Conservation (phyloP, 495 filamentous ascomycete species). For the Aspergillus ellipticus region DNA sequence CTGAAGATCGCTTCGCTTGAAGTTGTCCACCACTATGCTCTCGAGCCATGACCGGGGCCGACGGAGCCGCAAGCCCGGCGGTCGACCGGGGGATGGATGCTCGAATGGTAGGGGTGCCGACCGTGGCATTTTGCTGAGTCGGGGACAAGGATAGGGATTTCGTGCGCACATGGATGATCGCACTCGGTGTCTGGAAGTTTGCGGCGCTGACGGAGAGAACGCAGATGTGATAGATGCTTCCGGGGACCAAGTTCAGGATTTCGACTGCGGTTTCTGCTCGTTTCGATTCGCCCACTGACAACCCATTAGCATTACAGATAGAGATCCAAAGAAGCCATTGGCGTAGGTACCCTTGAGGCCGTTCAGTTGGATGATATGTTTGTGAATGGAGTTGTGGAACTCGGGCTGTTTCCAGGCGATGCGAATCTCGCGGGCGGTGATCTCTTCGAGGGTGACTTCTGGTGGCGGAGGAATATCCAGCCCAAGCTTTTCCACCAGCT, state of each 20-base stretch:
- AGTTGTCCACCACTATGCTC: constrained; percentile 58
- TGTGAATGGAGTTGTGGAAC: constrained; percentile 71
- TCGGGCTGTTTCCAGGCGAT: constrained; percentile 86
- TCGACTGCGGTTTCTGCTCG: constrained; percentile 85
- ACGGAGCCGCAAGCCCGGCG: constrained; percentile 49
- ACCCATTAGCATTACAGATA: neutral
- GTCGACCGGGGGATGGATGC: constrained; percentile 46
- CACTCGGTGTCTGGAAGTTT: constrained; percentile 87
- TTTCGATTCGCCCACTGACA: constrained; percentile 77
- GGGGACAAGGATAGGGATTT: constrained; percentile 51
- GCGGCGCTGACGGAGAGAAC: constrained; percentile 84
- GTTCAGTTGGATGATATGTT: constrained; percentile 90
- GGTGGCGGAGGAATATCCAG: constrained; percentile 90
- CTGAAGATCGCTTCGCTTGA: constrained; percentile 59
- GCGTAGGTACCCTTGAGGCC: constrained; percentile 72
- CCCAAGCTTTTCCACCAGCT: constrained; percentile 84
- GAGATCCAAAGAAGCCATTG: neutral
- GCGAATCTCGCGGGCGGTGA: constrained; percentile 81
- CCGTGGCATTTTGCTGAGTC: constrained; percentile 48
- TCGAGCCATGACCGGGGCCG: constrained; percentile 55
- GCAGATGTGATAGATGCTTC: constrained; percentile 86
- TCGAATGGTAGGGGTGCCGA: constrained; percentile 37
- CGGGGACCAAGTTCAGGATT: constrained; percentile 77
- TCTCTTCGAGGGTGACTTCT: constrained; percentile 85
- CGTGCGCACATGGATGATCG: constrained; percentile 76